phyloP scores from a whole-genome alignment of 2,329 filamentous ascomycete species.

The Paecilomyces dactylethromorphus region DNA sequence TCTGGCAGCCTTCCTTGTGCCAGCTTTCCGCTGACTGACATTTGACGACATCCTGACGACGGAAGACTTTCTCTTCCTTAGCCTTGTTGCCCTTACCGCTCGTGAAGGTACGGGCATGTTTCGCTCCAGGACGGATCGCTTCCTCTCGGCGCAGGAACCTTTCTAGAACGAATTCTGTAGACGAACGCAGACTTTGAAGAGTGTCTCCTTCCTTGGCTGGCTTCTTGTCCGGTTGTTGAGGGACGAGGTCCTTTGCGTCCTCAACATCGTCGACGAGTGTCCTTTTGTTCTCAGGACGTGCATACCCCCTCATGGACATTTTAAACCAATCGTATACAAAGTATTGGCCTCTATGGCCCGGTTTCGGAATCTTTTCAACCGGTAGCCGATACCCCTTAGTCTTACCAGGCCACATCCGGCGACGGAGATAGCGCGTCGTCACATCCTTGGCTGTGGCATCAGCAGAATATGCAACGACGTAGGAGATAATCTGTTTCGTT shows the following conservation, averaged over 20 bases:
- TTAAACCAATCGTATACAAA: slow-evolving; percentile 87
- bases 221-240: slow-evolving; percentile 66
- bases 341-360: slow-evolving; percentile 69
- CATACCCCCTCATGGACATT: slow-evolving; percentile 68
- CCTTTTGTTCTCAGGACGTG: slow-evolving; percentile 43
- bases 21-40: slow-evolving; percentile 93
- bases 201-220: slow-evolving; percentile 71
- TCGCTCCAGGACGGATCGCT: slow-evolving; percentile 64
- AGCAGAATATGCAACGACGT: slow-evolving; percentile 72
- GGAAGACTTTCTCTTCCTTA: slow-evolving; percentile 74
- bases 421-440: slow-evolving; percentile 81
- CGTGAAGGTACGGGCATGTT: slow-evolving; percentile 67
- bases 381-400: slow-evolving; percentile 80
- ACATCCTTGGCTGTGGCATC: slow-evolving; percentile 93
- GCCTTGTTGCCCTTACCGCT: slow-evolving; percentile 66
- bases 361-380: slow-evolving; percentile 71
- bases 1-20: slow-evolving; percentile 89
- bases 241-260: slow-evolving; percentile 68
- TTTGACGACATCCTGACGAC: slow-evolving; percentile 68
- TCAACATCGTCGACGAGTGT: slow-evolving; percentile 74
- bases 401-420: slow-evolving; percentile 74
- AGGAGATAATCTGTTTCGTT: slow-evolving; percentile 82
- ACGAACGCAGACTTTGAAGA: slow-evolving; percentile 80
- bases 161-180: slow-evolving; percentile 75
- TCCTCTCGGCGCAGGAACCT: slow-evolving; percentile 89